Evolutionary conservation across 768 basidiomycete genomes (phyloP).

Genomic region (Lactarius hengduanensis): DNA sequence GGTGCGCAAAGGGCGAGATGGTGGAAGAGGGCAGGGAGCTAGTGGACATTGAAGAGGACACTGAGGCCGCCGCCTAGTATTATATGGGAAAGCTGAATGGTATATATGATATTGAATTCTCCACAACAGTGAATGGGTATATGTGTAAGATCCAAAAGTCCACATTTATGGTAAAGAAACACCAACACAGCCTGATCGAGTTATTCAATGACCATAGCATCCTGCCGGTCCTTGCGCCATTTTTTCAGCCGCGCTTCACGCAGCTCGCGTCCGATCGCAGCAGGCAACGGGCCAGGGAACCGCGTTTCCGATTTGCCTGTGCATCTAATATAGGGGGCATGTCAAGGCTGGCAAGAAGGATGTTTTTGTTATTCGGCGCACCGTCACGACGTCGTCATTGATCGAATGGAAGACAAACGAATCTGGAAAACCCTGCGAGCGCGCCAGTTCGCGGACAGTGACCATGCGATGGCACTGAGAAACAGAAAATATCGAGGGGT

Average conservation of each 20-base stretch:
- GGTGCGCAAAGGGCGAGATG: conserved; percentile 85
- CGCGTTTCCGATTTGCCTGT: conserved; percentile 79
- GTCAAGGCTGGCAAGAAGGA: neutral
- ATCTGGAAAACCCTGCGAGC: conserved; percentile 83
- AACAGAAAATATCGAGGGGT: neutral
- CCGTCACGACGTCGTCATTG: conserved; percentile 56
- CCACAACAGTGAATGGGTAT: neutral
- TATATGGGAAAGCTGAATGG: neutral
- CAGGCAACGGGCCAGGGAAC: conserved; percentile 65
- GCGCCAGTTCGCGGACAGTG: conserved; percentile 72
- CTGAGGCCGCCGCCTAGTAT: neutral
- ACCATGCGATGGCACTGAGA: conserved; percentile 65
- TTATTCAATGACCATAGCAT: conserved; percentile 25
- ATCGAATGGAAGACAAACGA: conserved; percentile 59
- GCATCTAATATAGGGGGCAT: conserved; percentile 49
- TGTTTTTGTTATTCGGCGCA: conserved; percentile 36
- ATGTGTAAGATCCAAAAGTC: neutral
- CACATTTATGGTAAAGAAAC: neutral
- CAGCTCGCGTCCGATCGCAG: conserved; percentile 65
- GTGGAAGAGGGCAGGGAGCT: conserved; percentile 84
- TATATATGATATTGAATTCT: neutral
- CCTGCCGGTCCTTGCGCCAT: conserved; percentile 18
- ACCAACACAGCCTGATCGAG: neutral
- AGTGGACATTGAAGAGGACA: conserved; percentile 59
- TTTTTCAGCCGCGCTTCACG: conserved; percentile 49